These are phyloP conservation scores for Aureobasidium sp. DNA, from an alignment of 2,329 filamentous ascomycete species.

Conservation along the genomic window DNA sequence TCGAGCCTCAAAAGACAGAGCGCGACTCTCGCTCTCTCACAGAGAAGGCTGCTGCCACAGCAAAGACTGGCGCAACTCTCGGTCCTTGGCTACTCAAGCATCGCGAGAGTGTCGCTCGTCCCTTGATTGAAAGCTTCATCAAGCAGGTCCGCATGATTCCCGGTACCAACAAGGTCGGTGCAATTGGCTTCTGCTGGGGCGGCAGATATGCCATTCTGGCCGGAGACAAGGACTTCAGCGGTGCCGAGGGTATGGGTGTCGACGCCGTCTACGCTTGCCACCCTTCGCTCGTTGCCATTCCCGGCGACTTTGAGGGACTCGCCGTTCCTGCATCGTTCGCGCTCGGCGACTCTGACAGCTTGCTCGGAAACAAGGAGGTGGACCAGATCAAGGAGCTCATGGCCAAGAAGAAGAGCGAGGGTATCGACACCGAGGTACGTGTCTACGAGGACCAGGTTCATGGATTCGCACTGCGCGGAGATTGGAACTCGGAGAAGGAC, in stretches of 20 bases:
- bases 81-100: conserved; percentile 37
- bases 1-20: conserved; percentile 34
- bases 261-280: conserved; percentile 36
- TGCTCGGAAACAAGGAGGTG: conserved; percentile 31
- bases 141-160: conserved; percentile 29
- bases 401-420: conserved; percentile 28
- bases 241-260: conserved; percentile 24
- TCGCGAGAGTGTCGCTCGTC: conserved; percentile 33
- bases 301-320: conserved; percentile 34
- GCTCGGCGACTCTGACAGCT: conserved; percentile 34
- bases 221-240: conserved; percentile 19
- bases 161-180: conserved; percentile 36
- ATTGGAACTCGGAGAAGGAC: conserved; percentile 36
- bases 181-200: conserved; percentile 42
- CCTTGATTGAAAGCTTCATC: conserved; percentile 37
- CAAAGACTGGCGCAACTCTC: conserved; percentile 32
- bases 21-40: conserved; percentile 29
- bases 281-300: conserved; percentile 34
- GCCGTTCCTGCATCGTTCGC: conserved; percentile 33
- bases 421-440: conserved; percentile 30
- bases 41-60: conserved; percentile 34
- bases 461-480: conserved; percentile 35
- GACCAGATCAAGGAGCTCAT: conserved; percentile 33
- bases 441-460: conserved; percentile 38
- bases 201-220: conserved; percentile 32